Conservation (phyloP, 169 alveolate genomes). For the Fabrea salina region DNA sequence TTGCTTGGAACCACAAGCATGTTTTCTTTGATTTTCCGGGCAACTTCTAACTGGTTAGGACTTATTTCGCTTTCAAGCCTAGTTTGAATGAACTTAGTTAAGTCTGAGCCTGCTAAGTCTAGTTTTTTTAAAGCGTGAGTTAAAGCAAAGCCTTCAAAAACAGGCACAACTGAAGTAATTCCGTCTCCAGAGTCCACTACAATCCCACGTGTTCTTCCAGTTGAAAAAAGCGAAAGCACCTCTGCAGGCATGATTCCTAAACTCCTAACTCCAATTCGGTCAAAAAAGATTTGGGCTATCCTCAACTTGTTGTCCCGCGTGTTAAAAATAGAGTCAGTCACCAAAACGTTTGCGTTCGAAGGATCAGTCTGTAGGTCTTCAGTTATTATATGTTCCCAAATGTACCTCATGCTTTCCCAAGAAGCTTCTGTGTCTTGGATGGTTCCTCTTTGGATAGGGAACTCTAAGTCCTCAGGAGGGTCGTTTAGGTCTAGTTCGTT, state of each 20-base stretch:
- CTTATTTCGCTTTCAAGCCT: neutral
- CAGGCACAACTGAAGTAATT: constrained; percentile 54
- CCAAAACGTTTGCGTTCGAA: constrained; percentile 43
- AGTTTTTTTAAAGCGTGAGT: constrained; percentile 64
- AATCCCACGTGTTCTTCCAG: constrained; percentile 67
- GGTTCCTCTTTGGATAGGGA: constrained; percentile 58
- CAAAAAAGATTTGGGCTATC: constrained; percentile 49
- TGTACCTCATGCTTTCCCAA: constrained; percentile 84
- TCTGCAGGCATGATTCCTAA: constrained; percentile 57
- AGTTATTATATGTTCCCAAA: constrained; percentile 60
- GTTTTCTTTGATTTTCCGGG: constrained; percentile 58
- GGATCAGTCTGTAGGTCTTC: constrained; percentile 46
- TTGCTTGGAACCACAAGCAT: constrained; percentile 51
- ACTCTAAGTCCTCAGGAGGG: constrained; percentile 21
- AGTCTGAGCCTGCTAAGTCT: constrained; percentile 70
- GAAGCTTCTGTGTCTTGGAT: constrained; percentile 81
- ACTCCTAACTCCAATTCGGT: constrained; percentile 47
- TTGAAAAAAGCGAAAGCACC: constrained; percentile 62
- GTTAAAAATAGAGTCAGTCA: constrained; percentile 64
- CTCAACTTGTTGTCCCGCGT: constrained; percentile 49
- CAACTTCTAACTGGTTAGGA: constrained; percentile 13
- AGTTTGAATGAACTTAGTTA: constrained; percentile 46
- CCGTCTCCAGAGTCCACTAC: constrained; percentile 72
- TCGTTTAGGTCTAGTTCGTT: constrained; percentile 29
- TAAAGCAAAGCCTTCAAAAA: constrained; percentile 67